Percentiles rank a stretch among this genome's conserved stretches.
Evolutionary conservation across 1,139 yeast species (phyloP).

Genomic region (Nakaseomyces nivariensis): DNA sequence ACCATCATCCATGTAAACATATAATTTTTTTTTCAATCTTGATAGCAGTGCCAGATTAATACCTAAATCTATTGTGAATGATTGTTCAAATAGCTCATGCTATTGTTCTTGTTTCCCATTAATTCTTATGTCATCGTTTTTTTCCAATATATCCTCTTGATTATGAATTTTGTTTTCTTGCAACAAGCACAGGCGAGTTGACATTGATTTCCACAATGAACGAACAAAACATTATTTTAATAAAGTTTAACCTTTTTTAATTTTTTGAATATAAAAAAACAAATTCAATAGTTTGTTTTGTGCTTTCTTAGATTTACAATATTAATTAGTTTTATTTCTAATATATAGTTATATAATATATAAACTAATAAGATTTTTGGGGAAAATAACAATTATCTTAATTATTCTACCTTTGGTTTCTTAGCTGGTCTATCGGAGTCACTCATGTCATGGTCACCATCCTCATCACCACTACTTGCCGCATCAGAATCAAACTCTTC

Average conservation of each 20-base stretch:
- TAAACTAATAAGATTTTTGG: too few species aligned
- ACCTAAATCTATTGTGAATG: too few species aligned
- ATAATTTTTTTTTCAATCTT: conserved; percentile 4
- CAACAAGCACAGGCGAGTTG: background rate
- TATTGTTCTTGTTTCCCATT: too few species aligned
- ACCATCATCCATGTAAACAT: conserved; percentile 4
- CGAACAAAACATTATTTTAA: background rate
- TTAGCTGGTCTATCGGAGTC: conserved; percentile 32
- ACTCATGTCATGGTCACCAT: conserved; percentile 36
- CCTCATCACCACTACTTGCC: conserved; percentile 36
- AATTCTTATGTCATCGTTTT: too few species aligned
- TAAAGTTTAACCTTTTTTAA: background rate
- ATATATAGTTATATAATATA: background rate
- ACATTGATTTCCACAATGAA: background rate
- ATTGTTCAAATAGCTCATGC: too few species aligned
- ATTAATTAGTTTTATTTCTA: background rate
- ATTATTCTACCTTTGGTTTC: conserved; percentile 26
- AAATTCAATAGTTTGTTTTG: too few species aligned
- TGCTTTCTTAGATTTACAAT: background rate
- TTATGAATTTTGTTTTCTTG: background rate
- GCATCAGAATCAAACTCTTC: conserved; percentile 84
- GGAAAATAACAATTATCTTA: background rate
- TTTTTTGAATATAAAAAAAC: too few species aligned
- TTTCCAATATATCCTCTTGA: too few species aligned
- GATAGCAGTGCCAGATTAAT: too few species aligned